A percentile compares a stretch with the other conserved stretches of the same genome.
phyloP scores from a whole-genome alignment of 495 filamentous ascomycete genomes.

The Tuber magnatum region DNA sequence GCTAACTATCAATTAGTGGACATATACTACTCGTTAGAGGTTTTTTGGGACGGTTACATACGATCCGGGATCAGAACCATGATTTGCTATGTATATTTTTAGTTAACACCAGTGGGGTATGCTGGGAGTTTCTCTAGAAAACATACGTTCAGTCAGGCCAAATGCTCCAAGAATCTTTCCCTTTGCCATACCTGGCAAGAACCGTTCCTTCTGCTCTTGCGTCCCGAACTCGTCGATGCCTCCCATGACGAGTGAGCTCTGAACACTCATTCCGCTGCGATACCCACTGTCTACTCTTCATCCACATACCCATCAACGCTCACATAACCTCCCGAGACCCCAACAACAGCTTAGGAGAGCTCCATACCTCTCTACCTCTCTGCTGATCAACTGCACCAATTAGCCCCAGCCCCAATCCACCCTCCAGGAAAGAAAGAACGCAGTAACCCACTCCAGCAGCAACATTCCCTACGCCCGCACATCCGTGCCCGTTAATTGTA shows the following conservation, averaged over 20 bases:
- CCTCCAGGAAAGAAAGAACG: background rate
- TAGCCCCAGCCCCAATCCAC: constrained; percentile 4
- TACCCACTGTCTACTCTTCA: constrained; percentile 83
- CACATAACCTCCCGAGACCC: background rate
- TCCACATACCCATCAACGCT: background rate
- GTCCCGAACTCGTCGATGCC: constrained; percentile 93
- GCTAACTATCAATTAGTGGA: constrained; percentile 3
- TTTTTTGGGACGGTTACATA: constrained; percentile 2
- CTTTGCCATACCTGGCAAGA: constrained; percentile 74
- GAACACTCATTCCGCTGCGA: constrained; percentile 90
- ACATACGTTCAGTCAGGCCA: constrained; percentile 72
- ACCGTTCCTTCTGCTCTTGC: constrained; percentile 80
- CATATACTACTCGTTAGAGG: background rate
- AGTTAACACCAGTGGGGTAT: constrained; percentile 5
- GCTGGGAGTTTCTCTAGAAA: background rate
- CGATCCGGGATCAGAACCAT: constrained; percentile 90
- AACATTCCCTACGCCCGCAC: constrained; percentile 87
- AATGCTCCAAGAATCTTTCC: constrained; percentile 86
- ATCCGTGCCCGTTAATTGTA: constrained; percentile 85
- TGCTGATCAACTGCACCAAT: constrained; percentile 61
- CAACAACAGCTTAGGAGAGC: background rate
- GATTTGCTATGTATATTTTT: constrained; percentile 54
- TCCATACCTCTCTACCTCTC: constrained; percentile 67
- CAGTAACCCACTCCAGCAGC: constrained; percentile 56
- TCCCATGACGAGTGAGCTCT: constrained; percentile 91